Evolutionary conservation across 2,329 filamentous ascomycete species (phyloP), one percentile per base, ranked within the genome.

Genomic region (Exophiala calicioides): DNA sequence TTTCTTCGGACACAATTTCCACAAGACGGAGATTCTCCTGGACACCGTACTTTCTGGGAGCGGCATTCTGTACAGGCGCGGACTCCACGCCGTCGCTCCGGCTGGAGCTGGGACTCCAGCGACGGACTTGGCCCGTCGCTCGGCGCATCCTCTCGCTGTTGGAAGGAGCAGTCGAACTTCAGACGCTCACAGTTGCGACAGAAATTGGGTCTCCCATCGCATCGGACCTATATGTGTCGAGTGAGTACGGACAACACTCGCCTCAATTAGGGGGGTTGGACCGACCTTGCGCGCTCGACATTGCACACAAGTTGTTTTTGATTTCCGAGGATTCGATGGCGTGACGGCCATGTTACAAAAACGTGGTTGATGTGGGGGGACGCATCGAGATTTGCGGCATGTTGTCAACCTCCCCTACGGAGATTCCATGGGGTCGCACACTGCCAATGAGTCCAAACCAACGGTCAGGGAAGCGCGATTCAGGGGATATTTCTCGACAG

Each of bases 161-260:
- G 29, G 29, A 50, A 50, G 5, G 47, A 50, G 30, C 47, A 50
- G 18, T 50, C 47, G 26, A 50, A 50, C 35, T 30, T 39, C 29
- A 50, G 20, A 15, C 47, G 47, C 18, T 50, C 47, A 24, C 47
- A 50, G 13, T 50, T 50, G 24, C 41, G 47, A 35, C 47, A 50
- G 23, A 42, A 50, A 10, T 36, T 44, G 3, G 41, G 47, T 21
- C 47, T 40, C 15, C 47, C 47, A 24, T 50, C 47, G 31, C 47
- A 50, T 26, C 47, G 47, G 16, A 50, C 47, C 47, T 50, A 36
- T 31, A 20, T n/a, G 16, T 20, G 16, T 26, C 13, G 31, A 19
- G 38, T 45, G 23, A 44, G 47, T 16, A 34, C 26, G 29, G 38
- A 33, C 27, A 8, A 30, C 29, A 30, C n/a, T n/a, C n/a, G n/a